Evolutionary conservation across 176 grass and related monocot species (phyloP).

Genomic region (Paspalum notatum): DNA sequence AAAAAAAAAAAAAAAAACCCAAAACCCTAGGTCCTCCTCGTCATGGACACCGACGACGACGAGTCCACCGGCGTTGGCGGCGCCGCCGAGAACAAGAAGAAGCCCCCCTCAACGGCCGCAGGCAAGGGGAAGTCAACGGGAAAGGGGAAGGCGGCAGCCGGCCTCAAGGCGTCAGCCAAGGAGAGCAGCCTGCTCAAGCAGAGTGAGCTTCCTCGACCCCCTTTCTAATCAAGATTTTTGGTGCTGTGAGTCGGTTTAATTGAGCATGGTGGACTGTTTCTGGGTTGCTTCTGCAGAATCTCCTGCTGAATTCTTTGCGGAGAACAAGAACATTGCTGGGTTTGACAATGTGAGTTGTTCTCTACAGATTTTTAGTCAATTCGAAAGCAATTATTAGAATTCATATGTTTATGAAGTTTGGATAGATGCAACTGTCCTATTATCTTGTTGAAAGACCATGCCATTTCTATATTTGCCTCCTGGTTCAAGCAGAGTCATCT

Average conservation of each 20-base stretch:
- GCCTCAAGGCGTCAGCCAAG: constrained; percentile 46
- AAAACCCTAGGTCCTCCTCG: constrained; percentile 45
- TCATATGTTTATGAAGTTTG: background rate
- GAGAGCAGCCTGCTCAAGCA: constrained; percentile 90
- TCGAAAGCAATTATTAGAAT: background rate
- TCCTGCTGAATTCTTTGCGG: constrained; percentile 89
- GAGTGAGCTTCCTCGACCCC: constrained; percentile 48
- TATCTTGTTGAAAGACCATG: background rate
- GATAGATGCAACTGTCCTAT: background rate
- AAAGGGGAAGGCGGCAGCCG: constrained; percentile 38
- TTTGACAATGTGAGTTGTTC: constrained; percentile 85
- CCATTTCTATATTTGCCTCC: background rate
- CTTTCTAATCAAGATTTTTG: background rate
- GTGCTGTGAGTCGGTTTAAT: background rate
- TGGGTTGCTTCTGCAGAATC: constrained; percentile 69
- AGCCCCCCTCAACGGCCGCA: background rate
- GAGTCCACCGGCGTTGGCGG: background rate
- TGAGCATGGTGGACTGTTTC: background rate
- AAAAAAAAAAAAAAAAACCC: too few species aligned
- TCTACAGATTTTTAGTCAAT: background rate
- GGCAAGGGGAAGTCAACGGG: constrained; percentile 40
- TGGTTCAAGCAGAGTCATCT: background rate
- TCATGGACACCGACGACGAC: constrained; percentile 44
- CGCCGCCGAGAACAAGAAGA: constrained; percentile 37
- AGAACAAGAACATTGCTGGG: constrained; percentile 97